Evolutionary conservation across 768 basidiomycete species (phyloP), one percentile per base, ranked within the genome.

Genomic region (Postia placenta): DNA sequence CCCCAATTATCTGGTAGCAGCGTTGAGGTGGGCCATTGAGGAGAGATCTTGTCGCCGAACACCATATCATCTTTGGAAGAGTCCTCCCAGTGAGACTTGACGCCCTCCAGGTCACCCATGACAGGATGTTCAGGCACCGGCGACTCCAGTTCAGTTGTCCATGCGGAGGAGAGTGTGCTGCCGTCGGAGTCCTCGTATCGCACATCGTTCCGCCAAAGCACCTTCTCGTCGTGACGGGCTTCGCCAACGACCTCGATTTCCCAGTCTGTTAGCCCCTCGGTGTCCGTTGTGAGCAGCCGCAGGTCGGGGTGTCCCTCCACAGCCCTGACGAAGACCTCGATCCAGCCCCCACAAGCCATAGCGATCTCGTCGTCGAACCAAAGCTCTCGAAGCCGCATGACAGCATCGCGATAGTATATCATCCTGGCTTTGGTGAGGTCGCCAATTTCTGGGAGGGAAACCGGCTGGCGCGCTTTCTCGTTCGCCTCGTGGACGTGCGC

Each of bases 311-410:
- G 51, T 17, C 66, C 62, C 33, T 78, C 74, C 3, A 79, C 65
- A 0, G 77, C 76, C 28, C 69, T 65, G 0, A 79, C 59, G 22
- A 83, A 60, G 14, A 75, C 51, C 53, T 81, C 80, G n/a, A 83
- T 68, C 74, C 76, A 80, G 0, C 82, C 83, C 6, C 80, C 80
- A 49, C 83, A 85, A 6, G 72, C 47, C 2, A 65, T 54, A 0
- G 75, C 62, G 42, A 84, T 64, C 0, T 75, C 69, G 11, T 69
- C 73, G 47, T 71, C 73, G 9, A 63, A 64, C 74, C 73, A 76
- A 35, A 74, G 57, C 40, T 72, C 71, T 23, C 65, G 63, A 9
- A 71, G 55, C 3, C 75, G 62, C 52, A 81, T 70, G 50, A 73
- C 68, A 1, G 62, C 62, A 50, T 81, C 74, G 5, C 77, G 66